Evolutionary conservation across 805 yeast genomes (phyloP).

Genomic region (Pichia nakasei): DNA sequence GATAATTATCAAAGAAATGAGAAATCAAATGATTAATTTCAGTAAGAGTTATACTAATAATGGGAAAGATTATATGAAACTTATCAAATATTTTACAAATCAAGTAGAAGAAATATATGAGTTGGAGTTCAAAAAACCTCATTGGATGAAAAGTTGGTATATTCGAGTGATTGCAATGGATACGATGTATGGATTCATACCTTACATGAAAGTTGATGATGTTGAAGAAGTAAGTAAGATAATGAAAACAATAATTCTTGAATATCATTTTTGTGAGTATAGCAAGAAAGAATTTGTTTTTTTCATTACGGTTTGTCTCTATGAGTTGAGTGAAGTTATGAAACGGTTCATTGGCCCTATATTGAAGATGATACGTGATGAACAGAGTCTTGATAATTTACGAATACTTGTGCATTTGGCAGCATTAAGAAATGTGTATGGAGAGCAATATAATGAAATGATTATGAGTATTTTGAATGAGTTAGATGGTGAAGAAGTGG

Average conservation of each 20-base stretch:
- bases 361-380: constrained; percentile 63
- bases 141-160: constrained; percentile 43
- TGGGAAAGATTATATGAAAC: constrained; percentile 5
- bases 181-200: constrained; percentile 51
- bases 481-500: no score
- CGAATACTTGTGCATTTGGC: no score
- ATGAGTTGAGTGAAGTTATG: constrained; percentile 67
- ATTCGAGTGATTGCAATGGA: constrained; percentile 58
- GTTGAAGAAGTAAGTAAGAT: constrained; percentile 57
- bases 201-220: constrained; percentile 46
- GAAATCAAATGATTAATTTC: constrained; percentile 59
- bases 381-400: constrained; percentile 23
- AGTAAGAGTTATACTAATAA: no score
- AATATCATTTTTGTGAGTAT: constrained; percentile 67
- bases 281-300: constrained; percentile 75
- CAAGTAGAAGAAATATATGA: constrained; percentile 49
- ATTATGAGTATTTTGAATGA: no score
- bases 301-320: constrained; percentile 67
- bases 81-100: constrained; percentile 39
- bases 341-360: constrained; percentile 62
- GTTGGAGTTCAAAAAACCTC: constrained; percentile 29
- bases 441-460: no score
- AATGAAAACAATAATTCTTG: constrained; percentile 48
- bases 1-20: constrained; percentile 54
- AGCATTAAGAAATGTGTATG: no score